Evolutionary conservation across 306 rosid genomes (phyloP), one percentile per base, ranked within the genome.

Genomic region (Sophora flavescens): DNA sequence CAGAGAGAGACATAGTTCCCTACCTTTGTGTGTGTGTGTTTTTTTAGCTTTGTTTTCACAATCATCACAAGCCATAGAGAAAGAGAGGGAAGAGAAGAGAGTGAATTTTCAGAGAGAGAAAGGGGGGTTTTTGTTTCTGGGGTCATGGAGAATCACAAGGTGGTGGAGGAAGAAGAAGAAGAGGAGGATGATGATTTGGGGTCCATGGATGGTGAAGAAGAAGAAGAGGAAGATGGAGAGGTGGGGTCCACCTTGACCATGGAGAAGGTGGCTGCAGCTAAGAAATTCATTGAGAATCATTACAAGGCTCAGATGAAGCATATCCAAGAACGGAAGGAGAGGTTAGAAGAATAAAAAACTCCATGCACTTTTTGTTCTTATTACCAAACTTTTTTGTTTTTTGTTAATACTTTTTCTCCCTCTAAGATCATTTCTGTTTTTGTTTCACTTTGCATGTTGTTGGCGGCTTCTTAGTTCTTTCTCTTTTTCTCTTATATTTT

Each of bases 221-320:
- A 45, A 3, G 78, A 61, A 3, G 70, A 58, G 33, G 88, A 83
- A 6, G 70, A n/a, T 33, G 85, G 69, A 8, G 72, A 36, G 45
- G 88, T 65, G 61, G 96, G 84, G 36, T 94, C 98, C 56, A 90
- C 89, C 85, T 73, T 94, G 78, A 94, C 98, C 42, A 32, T 94
- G 85, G 98, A 94, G 86, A 89, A 87, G 82, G 98, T 91, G 9
- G 97, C 91, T 72, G 96, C 85, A 4, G 98, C 98, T 13, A 94
- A 94, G 82, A 89, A 91, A 84, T 94, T 85, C 83, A 94, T 91
- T 41, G 98, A 91, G 83, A 85, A 52, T 18, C 98, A 94, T 84
- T 94, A 91, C 84, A 90, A 66, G 82, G 73, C 97, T 80, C 98
- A 91, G 60, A 87, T 53, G 89, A 94, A 81, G 74, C 93, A 83